Conservation (phyloP, 2,329 filamentous ascomycete species). For the Neonectria ditissima region DNA sequence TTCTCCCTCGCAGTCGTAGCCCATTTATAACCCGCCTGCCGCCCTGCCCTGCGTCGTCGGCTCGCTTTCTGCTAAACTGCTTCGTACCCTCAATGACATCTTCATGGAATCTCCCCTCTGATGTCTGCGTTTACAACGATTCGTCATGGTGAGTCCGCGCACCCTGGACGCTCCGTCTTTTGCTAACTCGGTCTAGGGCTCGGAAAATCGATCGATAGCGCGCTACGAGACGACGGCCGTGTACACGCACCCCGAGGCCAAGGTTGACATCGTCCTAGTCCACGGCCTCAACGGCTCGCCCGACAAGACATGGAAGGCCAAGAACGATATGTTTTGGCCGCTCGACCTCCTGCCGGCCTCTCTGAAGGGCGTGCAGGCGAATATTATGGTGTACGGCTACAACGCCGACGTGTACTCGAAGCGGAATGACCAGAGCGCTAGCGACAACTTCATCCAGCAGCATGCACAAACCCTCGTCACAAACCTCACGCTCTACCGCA, state of each 20-base stretch:
- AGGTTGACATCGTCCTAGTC: conserved; percentile 75
- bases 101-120: conserved; percentile 14
- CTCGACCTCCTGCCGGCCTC: conserved; percentile 72
- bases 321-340: conserved; percentile 75
- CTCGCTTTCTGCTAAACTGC: neutral
- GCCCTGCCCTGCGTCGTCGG: conserved; percentile 4
- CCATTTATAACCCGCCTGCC: conserved; percentile 23
- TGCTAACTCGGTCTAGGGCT: conserved; percentile 52
- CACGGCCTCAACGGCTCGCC: conserved; percentile 78
- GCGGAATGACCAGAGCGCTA: conserved; percentile 64
- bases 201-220: conserved; percentile 43
- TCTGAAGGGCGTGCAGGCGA: conserved; percentile 67
- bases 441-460: conserved; percentile 75
- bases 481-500: conserved; percentile 72
- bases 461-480: conserved; percentile 77
- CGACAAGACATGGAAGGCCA: conserved; percentile 70
- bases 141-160: conserved; percentile 44
- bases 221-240: conserved; percentile 71
- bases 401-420: conserved; percentile 73
- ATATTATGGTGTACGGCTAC: conserved; percentile 79
- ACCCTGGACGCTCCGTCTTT: neutral
- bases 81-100: conserved; percentile 29
- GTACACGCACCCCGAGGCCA: conserved; percentile 69
- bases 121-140: conserved; percentile 26
- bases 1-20: neutral